Base-by-base conservation (phyloP, 2,329 filamentous ascomycete genomes). In the Aspergillus sp. region DNA sequence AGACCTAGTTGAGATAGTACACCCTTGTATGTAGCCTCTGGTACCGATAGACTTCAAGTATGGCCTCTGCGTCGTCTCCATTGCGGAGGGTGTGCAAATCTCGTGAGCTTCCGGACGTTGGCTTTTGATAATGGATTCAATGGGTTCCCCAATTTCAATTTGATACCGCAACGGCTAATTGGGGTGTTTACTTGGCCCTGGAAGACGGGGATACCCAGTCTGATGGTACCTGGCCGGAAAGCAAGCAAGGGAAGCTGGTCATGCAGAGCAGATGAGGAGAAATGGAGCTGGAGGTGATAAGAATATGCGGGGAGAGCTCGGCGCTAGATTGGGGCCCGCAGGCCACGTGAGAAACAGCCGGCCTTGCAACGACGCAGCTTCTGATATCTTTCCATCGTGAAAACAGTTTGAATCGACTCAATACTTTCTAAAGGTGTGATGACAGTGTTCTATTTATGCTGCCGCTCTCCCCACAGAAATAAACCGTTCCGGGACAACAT, bases 11-110 rank as follows among this genome's bases (percentile, higher is more conserved):
- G 73, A 67, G 52, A 83, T 71, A 0, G 79, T 82, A 3, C 77
- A 65, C 21, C 82, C 83, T 69, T 81, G 74, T 24, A 84, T 72
- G 58, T 76, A 77, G 48, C 83, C 83, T 14, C 79, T 75, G 19
- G 76, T 60, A 23, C 63, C 64, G 41, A 75, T 68, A 39, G 65
- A 63, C 43, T 67, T 65, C 11, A 66, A 7, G 49, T 64, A 60
- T 8, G 69, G 64, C 12, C 62, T 59, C 41, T 55, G 63, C 11
- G 46, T 61, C 31, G 62, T 66, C 55, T 72, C 66, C 69, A 73
- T 70, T 35, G 46, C 47, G 27, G 33, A 40, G 11, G n/a, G 31
- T 9, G n/a, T 11, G 44, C 24, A 46, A 9, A 3, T 45, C 11
- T 35, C n/a, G 8, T 14, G 27, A 23, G 23, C 24, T 21, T 50